These are phyloP conservation scores for Backusella westeae DNA, from an alignment of 192 early-diverging fungal genomes.

Conservation along the genomic window DNA sequence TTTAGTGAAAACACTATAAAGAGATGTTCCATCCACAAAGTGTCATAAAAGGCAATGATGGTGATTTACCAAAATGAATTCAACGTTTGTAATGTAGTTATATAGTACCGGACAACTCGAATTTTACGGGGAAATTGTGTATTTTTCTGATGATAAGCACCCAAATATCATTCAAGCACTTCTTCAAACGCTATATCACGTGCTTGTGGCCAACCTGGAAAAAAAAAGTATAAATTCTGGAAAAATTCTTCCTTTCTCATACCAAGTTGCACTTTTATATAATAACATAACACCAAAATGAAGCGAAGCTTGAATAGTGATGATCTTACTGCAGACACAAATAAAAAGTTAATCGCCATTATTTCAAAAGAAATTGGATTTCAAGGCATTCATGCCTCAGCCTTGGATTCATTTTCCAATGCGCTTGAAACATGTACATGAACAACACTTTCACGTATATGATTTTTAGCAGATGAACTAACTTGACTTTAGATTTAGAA, in stretches of 20 bases:
- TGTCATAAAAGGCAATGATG: too few relatives aligned
- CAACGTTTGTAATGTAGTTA: too few relatives aligned
- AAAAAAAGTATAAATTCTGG: too few relatives aligned
- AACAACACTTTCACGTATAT: background rate
- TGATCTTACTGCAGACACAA: conserved; percentile 8
- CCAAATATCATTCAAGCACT: too few relatives aligned
- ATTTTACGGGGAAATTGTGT: too few relatives aligned
- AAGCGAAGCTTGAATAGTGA: background rate
- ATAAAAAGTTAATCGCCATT: conserved; percentile 38
- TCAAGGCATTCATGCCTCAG: conserved; percentile 36
- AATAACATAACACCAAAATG: background rate
- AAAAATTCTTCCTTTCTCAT: background rate
- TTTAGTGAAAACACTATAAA: too few relatives aligned
- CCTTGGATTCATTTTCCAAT: conserved; percentile 37
- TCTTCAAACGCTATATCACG: too few relatives aligned
- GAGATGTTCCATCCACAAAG: too few relatives aligned
- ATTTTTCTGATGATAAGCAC: too few relatives aligned
- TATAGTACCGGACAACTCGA: too few relatives aligned
- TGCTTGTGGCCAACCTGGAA: too few relatives aligned
- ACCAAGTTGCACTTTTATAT: background rate
- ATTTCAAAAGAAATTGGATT: conserved; percentile 46
- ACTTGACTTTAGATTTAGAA: conserved; percentile 39
- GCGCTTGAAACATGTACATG: conserved; percentile 40
- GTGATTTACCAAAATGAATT: too few relatives aligned
- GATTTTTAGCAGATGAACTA: background rate